A percentile compares a stretch with the other conserved stretches of the same genome.
These are phyloP conservation scores for Cladosporium sp. DNA, from an alignment of 2,329 filamentous ascomycete genomes.

Conservation along the genomic window DNA sequence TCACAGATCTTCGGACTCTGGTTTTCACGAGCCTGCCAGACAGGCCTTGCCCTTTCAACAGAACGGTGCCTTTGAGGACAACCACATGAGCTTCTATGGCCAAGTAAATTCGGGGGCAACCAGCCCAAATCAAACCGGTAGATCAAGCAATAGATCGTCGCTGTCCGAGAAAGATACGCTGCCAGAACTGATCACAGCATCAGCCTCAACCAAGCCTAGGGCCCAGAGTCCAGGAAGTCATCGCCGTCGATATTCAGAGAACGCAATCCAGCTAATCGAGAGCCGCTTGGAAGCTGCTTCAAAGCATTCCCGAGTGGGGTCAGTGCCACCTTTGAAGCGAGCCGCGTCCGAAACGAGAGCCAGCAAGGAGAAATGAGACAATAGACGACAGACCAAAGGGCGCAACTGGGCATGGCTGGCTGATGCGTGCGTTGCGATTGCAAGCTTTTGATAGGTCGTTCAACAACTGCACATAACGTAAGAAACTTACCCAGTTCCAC, in stretches of 20 bases:
- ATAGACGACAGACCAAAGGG: background rate
- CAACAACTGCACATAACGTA: constrained; percentile 1
- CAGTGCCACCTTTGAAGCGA: constrained; percentile 5
- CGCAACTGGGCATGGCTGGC: background rate
- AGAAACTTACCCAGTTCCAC: background rate
- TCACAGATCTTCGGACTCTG: constrained; percentile 23
- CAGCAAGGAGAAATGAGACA: constrained; percentile 9
- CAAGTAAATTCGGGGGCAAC: background rate
- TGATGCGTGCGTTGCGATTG: background rate
- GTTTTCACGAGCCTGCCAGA: constrained; percentile 23
- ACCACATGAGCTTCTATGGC: background rate
- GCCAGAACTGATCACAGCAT: constrained; percentile 15
- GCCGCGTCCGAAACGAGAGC: constrained; percentile 6
- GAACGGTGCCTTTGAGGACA: background rate
- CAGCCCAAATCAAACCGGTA: background rate
- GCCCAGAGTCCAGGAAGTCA: constrained; percentile 18
- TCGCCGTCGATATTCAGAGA: constrained; percentile 26
- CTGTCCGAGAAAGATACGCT: constrained; percentile 15
- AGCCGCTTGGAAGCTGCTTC: background rate
- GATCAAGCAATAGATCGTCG: constrained; percentile 12
- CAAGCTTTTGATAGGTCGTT: background rate
- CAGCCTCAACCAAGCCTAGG: constrained; percentile 12
- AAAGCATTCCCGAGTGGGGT: background rate
- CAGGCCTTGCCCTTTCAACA: background rate
- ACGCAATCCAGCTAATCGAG: constrained; percentile 18